Evolutionary conservation across 306 rosid species (phyloP), one percentile per base, ranked within the genome.

Genomic region (Trifolium fragiferum): DNA sequence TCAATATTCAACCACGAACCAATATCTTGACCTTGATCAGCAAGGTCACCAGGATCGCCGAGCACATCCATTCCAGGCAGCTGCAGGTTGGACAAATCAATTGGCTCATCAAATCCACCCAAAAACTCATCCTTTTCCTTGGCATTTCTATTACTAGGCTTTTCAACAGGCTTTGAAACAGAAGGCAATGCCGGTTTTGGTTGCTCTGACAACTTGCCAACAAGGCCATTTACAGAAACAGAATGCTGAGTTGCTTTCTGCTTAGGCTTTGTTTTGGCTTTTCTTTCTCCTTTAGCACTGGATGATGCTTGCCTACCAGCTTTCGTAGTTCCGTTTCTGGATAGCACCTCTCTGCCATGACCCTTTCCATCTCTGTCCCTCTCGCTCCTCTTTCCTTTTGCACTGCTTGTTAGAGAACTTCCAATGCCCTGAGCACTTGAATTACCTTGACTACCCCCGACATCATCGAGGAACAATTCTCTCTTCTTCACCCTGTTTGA

Each of bases 351-450:
- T 84, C 96, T 89, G 84, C 85, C 76, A 71, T 94, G 89, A 81
- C 92, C 97, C 82, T 94, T 94, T 72, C 95, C 99, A 46, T 95
- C 99, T 84, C 99, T 90, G 74, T 95, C 99, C 87, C 99, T 94
- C 77, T 94, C 99, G 54, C 98, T 95, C 77, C 99, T 86, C 93
- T 89, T 95, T 71, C 98, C 98, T 83, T 95, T 95, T 73, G 98
- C 96, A 82, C 86, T 92, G 86, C 92, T 89, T 38, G 94, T 83
- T 60, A 95, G 81, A 81, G 95, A 86, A 84, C 53, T 80, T 75
- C 91, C 96, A 49, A 92, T 86, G 85, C 84, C 91, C n/a, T 92
- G 59, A 55, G 68, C 81, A 83, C 78, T 80, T 66, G 88, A 81
- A 78, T 81, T 74, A 69, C 86, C 88, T 55, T 80, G 72, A 50